Percentiles rank a stretch among this genome's conserved stretches.
These are phyloP conservation scores for Karstenula rhodostoma DNA, from an alignment of 2,329 filamentous ascomycete species.

Conservation along the genomic window DNA sequence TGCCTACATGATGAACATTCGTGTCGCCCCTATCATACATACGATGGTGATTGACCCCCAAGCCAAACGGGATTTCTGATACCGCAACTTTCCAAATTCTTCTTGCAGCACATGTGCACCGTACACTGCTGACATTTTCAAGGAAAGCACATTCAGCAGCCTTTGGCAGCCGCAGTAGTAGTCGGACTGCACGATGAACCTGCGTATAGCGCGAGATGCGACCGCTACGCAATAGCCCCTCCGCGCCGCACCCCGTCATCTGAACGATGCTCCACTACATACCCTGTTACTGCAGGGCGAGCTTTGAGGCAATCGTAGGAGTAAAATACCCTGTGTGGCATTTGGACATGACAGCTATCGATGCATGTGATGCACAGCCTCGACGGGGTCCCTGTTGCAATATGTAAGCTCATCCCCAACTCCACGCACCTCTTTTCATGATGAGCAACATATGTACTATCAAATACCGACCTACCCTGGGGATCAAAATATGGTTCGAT, in stretches of 20 bases:
- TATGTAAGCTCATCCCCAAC: background rate
- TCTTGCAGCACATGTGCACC: constrained; percentile 12
- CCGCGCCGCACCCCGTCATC: background rate
- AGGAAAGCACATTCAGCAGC: constrained; percentile 13
- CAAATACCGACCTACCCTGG: constrained; percentile 50
- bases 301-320: background rate
- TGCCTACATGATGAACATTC: constrained; percentile 44
- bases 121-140: constrained; percentile 30
- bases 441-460: constrained; percentile 51
- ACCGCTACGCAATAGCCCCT: background rate
- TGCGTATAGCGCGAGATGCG: background rate
- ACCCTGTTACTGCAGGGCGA: background rate
- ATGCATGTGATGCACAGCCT: background rate
- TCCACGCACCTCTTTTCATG: constrained; percentile 25
- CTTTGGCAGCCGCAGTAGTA: background rate
- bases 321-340: background rate
- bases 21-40: constrained; percentile 53
- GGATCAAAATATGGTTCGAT: constrained; percentile 50
- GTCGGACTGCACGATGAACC: background rate
- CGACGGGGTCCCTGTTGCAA: background rate
- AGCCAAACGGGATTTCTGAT: constrained; percentile 52
- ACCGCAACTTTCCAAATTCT: constrained; percentile 15
- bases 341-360: constrained; percentile 3
- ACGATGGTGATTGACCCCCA: constrained; percentile 51
- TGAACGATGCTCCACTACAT: background rate